Conservation (phyloP, 176 grass and related monocot genomes). For the Carex pumila region DNA sequence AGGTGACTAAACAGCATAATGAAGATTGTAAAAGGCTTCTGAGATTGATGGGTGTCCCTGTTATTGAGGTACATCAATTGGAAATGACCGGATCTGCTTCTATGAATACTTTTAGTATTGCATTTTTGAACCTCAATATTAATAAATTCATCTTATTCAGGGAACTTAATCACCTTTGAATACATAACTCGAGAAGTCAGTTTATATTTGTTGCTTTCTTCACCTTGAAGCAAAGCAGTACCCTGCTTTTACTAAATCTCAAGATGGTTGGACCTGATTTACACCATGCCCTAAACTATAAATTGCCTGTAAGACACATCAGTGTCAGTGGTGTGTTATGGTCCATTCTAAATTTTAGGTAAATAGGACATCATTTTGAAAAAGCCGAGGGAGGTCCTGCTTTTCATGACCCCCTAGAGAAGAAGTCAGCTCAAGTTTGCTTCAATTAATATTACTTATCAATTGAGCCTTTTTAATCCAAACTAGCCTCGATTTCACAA, state of each 20-base stretch:
- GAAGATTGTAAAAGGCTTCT: slow-evolving; percentile 91
- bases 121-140: not conserved
- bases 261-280: not conserved
- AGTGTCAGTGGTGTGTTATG: not conserved
- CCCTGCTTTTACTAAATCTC: not conserved
- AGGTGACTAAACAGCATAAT: slow-evolving; percentile 93
- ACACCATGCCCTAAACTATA: not conserved
- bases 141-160: not conserved
- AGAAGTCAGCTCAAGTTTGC: not conserved
- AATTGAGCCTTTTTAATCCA: not conserved
- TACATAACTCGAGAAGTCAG: not conserved
- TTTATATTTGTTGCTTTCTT: not conserved
- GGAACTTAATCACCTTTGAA: not conserved
- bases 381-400: not conserved
- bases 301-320: not conserved
- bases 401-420: not conserved
- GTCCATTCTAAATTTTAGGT: not conserved
- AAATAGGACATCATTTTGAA: not conserved
- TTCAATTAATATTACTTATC: not conserved
- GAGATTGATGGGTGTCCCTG: slow-evolving; percentile 92
- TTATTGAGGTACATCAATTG: slow-evolving; percentile 65
- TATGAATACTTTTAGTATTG: not conserved
- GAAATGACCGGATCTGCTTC: not conserved
- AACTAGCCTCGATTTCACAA: not conserved
- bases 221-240: not conserved